These are phyloP conservation scores for Moesziomyces antarcticus DNA, from an alignment of 1,284 basidiomycete genomes.

Conservation along the genomic window DNA sequence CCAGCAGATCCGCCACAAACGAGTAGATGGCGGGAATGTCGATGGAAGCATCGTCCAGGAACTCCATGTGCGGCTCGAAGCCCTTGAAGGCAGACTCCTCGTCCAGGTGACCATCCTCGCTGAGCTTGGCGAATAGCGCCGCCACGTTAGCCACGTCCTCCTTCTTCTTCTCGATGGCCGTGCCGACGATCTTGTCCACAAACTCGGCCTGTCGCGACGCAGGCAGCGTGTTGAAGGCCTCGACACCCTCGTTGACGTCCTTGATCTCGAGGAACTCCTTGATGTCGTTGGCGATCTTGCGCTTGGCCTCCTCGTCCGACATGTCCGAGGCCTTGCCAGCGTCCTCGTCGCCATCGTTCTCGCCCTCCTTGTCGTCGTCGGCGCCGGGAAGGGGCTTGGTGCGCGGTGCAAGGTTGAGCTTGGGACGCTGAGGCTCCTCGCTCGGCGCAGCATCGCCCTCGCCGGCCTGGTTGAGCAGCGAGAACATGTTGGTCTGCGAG, in stretches of 20 bases:
- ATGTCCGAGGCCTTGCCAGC: slow-evolving; percentile 72
- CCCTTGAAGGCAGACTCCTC: slow-evolving; percentile 74
- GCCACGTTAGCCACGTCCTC: slow-evolving; percentile 76
- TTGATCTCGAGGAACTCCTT: slow-evolving; percentile 71
- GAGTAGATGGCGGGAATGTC: slow-evolving; percentile 87
- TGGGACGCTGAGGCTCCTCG: slow-evolving; percentile 76
- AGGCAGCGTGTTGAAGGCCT: slow-evolving; percentile 73
- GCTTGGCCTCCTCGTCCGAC: slow-evolving; percentile 77
- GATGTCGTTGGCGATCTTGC: slow-evolving; percentile 76
- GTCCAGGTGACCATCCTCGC: slow-evolving; percentile 47
- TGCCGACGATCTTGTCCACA: slow-evolving; percentile 79
- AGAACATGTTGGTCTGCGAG: slow-evolving; percentile 87
- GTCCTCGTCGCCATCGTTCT: slow-evolving; percentile 67
- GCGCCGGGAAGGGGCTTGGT: slow-evolving; percentile 71
- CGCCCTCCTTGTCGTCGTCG: slow-evolving; percentile 59
- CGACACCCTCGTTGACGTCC: slow-evolving; percentile 85
- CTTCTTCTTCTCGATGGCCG: slow-evolving; percentile 82
- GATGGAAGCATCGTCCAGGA: slow-evolving; percentile 85
- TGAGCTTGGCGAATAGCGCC: slow-evolving; percentile 61
- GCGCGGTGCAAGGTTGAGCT: slow-evolving; percentile 77
- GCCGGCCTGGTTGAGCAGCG: slow-evolving; percentile 56
- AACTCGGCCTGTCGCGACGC: slow-evolving; percentile 75
- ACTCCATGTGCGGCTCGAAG: slow-evolving; percentile 77
- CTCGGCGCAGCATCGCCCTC: slow-evolving; percentile 39
- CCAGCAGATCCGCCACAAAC: slow-evolving; percentile 74